These are phyloP conservation scores for Stagonosporopsis tanaceti DNA, from an alignment of 2,329 filamentous ascomycete genomes.

Conservation along the genomic window DNA sequence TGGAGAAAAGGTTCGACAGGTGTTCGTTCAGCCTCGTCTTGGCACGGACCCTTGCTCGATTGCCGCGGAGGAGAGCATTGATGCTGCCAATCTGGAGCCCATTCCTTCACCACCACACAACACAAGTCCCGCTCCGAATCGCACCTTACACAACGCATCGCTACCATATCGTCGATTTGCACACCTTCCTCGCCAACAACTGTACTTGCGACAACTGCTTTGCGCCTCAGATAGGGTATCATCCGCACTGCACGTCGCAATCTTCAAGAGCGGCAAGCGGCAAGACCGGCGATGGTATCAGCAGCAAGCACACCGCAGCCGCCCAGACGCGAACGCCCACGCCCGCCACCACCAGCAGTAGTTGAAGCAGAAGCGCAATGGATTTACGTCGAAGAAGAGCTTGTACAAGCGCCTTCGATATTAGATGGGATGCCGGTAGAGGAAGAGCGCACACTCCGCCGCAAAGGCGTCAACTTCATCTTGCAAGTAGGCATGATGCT, in stretches of 20 bases:
- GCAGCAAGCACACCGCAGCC: conserved; percentile 29
- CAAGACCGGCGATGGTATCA: conserved; percentile 39
- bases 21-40: conserved; percentile 11
- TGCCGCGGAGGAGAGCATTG: conserved; percentile 21
- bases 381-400: conserved; percentile 86
- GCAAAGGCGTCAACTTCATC: conserved; percentile 97
- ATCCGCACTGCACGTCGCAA: conserved; percentile 3
- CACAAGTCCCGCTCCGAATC: neutral
- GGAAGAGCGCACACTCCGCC: conserved; percentile 80
- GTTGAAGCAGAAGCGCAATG: conserved; percentile 74
- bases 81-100: conserved; percentile 4
- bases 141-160: neutral
- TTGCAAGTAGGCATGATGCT: conserved; percentile 92
- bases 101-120: conserved; percentile 12
- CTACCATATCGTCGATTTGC: neutral
- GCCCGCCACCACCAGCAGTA: conserved; percentile 56
- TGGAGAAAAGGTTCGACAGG: neutral
- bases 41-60: conserved; percentile 8
- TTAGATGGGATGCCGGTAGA: conserved; percentile 79
- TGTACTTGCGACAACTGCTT: neutral
- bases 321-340: conserved; percentile 43
- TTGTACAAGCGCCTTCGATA: conserved; percentile 82
- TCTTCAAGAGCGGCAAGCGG: neutral
- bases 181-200: neutral
- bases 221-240: neutral